phyloP scores from a whole-genome alignment of 805 yeast species.

The Candida alai region DNA sequence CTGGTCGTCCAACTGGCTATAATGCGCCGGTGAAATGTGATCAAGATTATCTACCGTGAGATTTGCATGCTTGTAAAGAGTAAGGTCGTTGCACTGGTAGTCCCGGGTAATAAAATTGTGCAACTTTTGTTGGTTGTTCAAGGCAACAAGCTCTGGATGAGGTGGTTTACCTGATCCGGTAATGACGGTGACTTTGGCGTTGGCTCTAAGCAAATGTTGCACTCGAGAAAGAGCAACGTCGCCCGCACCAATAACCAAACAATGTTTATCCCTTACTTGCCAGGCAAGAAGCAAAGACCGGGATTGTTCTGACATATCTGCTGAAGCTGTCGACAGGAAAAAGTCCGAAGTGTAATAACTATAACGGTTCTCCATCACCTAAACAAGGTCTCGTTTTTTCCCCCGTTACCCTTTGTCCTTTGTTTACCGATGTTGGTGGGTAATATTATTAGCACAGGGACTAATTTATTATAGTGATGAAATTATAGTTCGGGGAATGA shows the following conservation, averaged over 20 bases:
- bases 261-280: constrained; percentile 66
- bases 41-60: constrained; percentile 4
- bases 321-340: no score
- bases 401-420: no score
- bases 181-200: constrained; percentile 66
- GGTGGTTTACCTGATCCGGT: constrained; percentile 33
- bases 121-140: constrained; percentile 37
- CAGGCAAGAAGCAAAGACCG: constrained; percentile 62
- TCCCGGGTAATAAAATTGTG: constrained; percentile 39
- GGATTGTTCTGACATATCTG: constrained; percentile 1
- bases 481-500: no score
- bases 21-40: constrained; percentile 13
- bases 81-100: constrained; percentile 46
- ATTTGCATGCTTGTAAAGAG: constrained; percentile 39
- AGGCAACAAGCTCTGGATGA: constrained; percentile 26
- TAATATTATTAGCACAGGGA: no score
- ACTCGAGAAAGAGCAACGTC: constrained; percentile 74
- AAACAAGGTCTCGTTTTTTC: no score
- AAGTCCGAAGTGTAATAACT: no score
- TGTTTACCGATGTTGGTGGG: no score
- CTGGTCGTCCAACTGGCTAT: constrained; percentile 27
- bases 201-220: constrained; percentile 61
- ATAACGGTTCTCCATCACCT: no score
- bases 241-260: constrained; percentile 74
- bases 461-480: no score